A percentile compares a stretch with the other conserved stretches of the same genome.
phyloP scores from a whole-genome alignment of 208 protist species.

The Leptomonas seymouri region DNA sequence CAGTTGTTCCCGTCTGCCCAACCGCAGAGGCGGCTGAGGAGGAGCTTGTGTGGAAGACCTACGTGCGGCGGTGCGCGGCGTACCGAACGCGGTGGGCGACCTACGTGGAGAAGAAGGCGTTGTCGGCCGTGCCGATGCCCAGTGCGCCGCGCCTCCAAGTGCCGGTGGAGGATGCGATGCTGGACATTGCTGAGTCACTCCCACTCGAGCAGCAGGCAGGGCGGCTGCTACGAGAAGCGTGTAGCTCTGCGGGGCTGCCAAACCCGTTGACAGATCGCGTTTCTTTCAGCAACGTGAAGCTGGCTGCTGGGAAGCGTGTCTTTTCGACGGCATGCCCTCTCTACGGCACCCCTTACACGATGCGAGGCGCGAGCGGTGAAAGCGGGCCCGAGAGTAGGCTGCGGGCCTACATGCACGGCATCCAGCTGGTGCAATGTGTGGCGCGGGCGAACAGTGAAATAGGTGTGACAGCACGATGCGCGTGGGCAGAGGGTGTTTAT shows the following conservation, averaged over 20 bases:
- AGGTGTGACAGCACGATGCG: not conserved
- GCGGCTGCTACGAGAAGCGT: constrained; percentile 37
- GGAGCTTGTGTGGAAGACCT: constrained; percentile 17
- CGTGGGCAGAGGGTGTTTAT: constrained; percentile 18
- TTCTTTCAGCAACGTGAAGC: not conserved
- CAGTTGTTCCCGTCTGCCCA: constrained; percentile 22
- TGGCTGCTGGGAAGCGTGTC: constrained; percentile 14
- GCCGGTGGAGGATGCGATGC: constrained; percentile 33
- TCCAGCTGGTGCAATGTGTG: constrained; percentile 49
- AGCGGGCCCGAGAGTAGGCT: constrained; percentile 39
- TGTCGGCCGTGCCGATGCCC: constrained; percentile 9
- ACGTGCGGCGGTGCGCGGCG: constrained; percentile 29
- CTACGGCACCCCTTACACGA: constrained; percentile 67
- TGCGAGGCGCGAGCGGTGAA: constrained; percentile 51
- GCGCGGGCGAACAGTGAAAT: constrained; percentile 22
- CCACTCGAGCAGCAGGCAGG: constrained; percentile 39
- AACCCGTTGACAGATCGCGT: constrained; percentile 3
- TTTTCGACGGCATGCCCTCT: constrained; percentile 60
- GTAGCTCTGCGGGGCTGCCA: constrained; percentile 48
- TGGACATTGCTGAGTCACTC: constrained; percentile 29
- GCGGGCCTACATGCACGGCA: constrained; percentile 81
- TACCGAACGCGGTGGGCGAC: constrained; percentile 19
- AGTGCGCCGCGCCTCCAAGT: constrained; percentile 31
- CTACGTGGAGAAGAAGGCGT: constrained; percentile 13
- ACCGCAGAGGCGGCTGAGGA: constrained; percentile 5